These are phyloP conservation scores for Coelastrella sp. DNA, from an alignment of 139 green algal species.

Conservation along the genomic window DNA sequence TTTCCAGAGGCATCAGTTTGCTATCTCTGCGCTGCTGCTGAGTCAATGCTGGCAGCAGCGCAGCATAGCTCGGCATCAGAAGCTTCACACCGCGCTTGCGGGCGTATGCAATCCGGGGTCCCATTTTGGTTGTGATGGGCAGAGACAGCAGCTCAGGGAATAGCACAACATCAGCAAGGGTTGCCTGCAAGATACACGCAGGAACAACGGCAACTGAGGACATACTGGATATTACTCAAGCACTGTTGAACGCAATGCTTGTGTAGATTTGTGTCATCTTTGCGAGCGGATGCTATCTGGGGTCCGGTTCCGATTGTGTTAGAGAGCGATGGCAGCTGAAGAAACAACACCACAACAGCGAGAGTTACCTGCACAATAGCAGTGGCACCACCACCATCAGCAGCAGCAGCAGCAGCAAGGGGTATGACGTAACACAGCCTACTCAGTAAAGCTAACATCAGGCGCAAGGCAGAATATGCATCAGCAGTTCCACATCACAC, in stretches of 20 bases:
- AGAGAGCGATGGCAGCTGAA: too few species aligned
- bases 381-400: too few species aligned
- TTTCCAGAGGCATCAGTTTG: neutral
- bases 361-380: neutral
- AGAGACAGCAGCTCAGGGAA: slow-evolving; percentile 22
- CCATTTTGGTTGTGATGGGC: neutral
- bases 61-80: slow-evolving; percentile 7
- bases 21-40: neutral
- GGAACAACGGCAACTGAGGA: neutral
- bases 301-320: too few species aligned
- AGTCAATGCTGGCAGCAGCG: neutral
- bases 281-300: too few species aligned
- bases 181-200: neutral
- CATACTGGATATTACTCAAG: too few species aligned
- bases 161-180: neutral
- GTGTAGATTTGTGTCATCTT: too few species aligned
- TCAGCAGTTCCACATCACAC: too few species aligned
- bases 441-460: neutral
- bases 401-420: neutral
- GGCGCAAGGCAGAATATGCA: too few species aligned
- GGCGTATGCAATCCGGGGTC: slow-evolving; percentile 16
- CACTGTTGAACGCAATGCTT: too few species aligned
- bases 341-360: too few species aligned
- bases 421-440: too few species aligned
- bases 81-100: slow-evolving; percentile 24